phyloP scores from a whole-genome alignment of 2,329 filamentous ascomycete genomes.

The Beauveria scarabaeidicola region DNA sequence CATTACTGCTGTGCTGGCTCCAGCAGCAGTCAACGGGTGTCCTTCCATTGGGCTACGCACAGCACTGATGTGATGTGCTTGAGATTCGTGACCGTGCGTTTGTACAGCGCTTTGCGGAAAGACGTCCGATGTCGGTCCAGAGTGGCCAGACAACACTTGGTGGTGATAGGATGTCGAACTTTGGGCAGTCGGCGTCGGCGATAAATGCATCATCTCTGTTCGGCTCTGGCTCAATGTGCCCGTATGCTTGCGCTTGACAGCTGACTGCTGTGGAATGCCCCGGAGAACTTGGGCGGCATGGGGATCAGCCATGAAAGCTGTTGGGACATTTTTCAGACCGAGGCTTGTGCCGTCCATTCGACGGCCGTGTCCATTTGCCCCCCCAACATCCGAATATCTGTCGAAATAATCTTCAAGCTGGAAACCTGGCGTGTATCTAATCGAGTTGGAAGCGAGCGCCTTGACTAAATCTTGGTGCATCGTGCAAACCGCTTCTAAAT shows the following conservation, averaged over 20 bases:
- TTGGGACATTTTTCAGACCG: conserved; percentile 56
- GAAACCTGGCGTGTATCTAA: conserved; percentile 70
- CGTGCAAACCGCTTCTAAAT: conserved; percentile 66
- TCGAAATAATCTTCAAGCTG: conserved; percentile 85
- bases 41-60: conserved; percentile 7
- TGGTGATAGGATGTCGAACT: conserved; percentile 15
- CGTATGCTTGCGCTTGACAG: conserved; percentile 42
- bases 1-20: conserved; percentile 14
- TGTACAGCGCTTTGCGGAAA: background rate
- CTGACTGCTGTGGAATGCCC: conserved; percentile 30
- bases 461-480: conserved; percentile 78
- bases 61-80: background rate
- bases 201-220: conserved; percentile 28
- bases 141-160: background rate
- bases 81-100: background rate
- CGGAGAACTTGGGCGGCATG: conserved; percentile 43
- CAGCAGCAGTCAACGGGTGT: background rate
- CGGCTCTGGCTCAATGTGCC: conserved; percentile 29
- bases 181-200: conserved; percentile 20
- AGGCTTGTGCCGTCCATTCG: conserved; percentile 68
- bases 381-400: conserved; percentile 55
- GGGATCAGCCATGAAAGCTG: conserved; percentile 52
- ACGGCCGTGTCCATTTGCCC: conserved; percentile 49
- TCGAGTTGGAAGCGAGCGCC: conserved; percentile 52
- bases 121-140: background rate